Conservation (phyloP, 352 stramenopile genomes). For the Phytophthora hybrid region DNA sequence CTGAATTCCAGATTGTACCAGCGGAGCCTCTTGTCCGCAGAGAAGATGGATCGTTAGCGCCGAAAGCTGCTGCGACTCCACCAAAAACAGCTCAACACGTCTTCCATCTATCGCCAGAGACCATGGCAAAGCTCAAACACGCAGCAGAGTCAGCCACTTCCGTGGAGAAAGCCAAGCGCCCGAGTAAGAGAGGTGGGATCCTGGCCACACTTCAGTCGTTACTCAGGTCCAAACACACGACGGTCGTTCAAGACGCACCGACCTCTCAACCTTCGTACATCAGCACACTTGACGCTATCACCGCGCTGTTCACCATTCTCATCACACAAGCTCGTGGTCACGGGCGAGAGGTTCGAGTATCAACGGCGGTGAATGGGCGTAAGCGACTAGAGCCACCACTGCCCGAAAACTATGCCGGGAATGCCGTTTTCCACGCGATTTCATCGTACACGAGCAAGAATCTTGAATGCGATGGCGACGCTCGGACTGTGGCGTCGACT, state of each 20-base stretch:
- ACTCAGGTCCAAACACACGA: conserved; percentile 25
- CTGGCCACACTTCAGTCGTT: too few relatives aligned
- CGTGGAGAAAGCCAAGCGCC: conserved; percentile 2
- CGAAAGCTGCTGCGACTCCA: conserved; percentile 21
- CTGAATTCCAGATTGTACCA: conserved; percentile 46
- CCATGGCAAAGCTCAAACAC: conserved; percentile 43
- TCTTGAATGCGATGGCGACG: conserved; percentile 7
- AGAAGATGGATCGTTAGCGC: conserved; percentile 33
- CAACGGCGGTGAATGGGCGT: conserved; percentile 58
- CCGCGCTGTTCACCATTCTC: conserved; percentile 55
- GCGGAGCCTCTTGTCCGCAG: conserved; percentile 23
- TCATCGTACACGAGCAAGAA: conserved; percentile 44
- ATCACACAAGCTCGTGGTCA: conserved; percentile 63
- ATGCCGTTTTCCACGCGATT: conserved; percentile 61
- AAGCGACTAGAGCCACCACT: conserved; percentile 52
- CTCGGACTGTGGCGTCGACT: neutral
- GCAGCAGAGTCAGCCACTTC: neutral
- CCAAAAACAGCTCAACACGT: conserved; percentile 45
- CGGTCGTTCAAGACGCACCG: neutral
- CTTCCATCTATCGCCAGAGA: conserved; percentile 50
- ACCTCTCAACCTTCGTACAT: conserved; percentile 35
- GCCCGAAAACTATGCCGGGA: conserved; percentile 53
- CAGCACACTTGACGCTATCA: conserved; percentile 62
- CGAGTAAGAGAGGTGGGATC: conserved; percentile 8
- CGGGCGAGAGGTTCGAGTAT: conserved; percentile 46